These are phyloP conservation scores for Pythium sp. DNA, from an alignment of 352 stramenopile genomes.

Conservation along the genomic window DNA sequence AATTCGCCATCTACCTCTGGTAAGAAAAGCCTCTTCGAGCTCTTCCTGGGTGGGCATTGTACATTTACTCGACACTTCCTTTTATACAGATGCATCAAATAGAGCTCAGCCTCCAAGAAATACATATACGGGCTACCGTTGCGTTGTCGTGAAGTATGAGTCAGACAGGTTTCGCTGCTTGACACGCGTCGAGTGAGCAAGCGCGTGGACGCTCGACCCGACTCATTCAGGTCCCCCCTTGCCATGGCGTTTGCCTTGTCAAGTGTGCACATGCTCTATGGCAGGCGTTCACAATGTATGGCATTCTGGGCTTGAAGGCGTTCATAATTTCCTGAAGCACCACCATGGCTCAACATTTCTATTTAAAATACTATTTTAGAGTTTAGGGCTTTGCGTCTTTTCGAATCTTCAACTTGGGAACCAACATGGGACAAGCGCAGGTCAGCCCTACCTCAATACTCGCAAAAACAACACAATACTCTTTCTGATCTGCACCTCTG, in stretches of 20 bases:
- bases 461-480: too few species aligned
- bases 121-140: background rate
- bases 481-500: background rate
- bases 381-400: background rate
- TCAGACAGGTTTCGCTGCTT: background rate
- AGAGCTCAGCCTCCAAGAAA: background rate
- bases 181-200: background rate
- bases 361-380: too few species aligned
- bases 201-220: background rate
- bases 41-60: background rate
- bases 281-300: too few species aligned
- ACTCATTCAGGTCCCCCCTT: background rate
- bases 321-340: too few species aligned
- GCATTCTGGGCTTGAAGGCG: too few species aligned
- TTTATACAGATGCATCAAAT: background rate
- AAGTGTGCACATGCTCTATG: too few species aligned
- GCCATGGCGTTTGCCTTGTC: too few species aligned
- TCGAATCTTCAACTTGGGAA: slow-evolving; percentile 4
- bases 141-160: background rate
- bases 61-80: background rate
- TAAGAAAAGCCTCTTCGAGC: slow-evolving; percentile 6
- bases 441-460: background rate
- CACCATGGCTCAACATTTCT: too few species aligned
- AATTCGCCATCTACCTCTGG: slow-evolving; percentile 62
- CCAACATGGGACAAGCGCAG: slow-evolving; percentile 2